phyloP scores from a whole-genome alignment of 495 filamentous ascomycete genomes.

The Talaromyces nanjingensis region DNA sequence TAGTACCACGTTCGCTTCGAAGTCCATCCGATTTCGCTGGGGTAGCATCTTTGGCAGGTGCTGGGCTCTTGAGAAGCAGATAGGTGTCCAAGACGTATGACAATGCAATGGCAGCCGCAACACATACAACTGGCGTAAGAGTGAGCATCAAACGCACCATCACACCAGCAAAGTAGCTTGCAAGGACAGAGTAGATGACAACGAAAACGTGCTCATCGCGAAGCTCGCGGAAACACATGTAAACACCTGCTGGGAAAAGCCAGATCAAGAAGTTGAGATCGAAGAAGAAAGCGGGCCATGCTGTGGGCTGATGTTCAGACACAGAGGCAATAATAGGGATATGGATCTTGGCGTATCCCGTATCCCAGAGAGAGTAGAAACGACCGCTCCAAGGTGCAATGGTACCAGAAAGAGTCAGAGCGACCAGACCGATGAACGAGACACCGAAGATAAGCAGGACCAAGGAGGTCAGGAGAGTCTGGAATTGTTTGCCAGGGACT shows the following conservation, averaged over 20 bases:
- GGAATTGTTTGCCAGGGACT: slow-evolving; percentile 89
- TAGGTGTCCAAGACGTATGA: slow-evolving; percentile 90
- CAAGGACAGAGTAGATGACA: slow-evolving; percentile 89
- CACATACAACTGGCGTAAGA: slow-evolving; percentile 92
- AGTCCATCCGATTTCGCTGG: slow-evolving; percentile 50
- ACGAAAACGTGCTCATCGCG: slow-evolving; percentile 98
- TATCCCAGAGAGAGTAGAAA: slow-evolving; percentile 99
- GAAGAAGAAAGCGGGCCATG: slow-evolving; percentile 99
- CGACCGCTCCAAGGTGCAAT: slow-evolving; percentile 98
- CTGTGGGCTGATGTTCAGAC: slow-evolving; percentile 98
- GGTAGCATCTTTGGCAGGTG: slow-evolving; percentile 35
- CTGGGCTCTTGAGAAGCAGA: slow-evolving; percentile 42
- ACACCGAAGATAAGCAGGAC: slow-evolving; percentile 71
- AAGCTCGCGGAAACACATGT: slow-evolving; percentile 91
- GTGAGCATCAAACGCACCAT: slow-evolving; percentile 99
- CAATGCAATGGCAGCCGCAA: slow-evolving; percentile 81
- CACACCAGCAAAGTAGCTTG: slow-evolving; percentile 97
- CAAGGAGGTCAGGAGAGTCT: slow-evolving; percentile 70
- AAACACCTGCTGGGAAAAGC: slow-evolving; percentile 98
- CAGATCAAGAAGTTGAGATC: slow-evolving; percentile 97
- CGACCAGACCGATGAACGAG: slow-evolving; percentile 65
- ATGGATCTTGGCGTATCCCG: slow-evolving; percentile 97
- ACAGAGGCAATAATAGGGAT: slow-evolving; percentile 99
- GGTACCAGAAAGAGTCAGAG: slow-evolving; percentile 77
- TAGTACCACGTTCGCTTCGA: slow-evolving; percentile 61